Evolutionary conservation across 2,329 filamentous ascomycete genomes (phyloP).

Genomic region (Coniella vitis): DNA sequence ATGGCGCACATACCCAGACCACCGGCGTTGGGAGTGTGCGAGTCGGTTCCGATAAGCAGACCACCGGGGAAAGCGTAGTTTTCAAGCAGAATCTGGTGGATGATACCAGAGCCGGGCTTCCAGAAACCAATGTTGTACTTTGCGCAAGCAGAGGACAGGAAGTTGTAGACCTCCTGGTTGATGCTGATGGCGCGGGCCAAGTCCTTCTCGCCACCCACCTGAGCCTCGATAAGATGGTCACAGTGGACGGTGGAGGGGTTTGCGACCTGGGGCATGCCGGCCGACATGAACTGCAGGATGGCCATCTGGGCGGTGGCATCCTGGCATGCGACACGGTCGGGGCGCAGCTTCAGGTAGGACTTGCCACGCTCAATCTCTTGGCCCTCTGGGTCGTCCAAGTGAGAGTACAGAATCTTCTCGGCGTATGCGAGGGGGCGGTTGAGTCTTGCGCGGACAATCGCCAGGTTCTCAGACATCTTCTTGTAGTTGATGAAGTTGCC

Average conservation of each 20-base stretch:
- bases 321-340: slow-evolving; percentile 97
- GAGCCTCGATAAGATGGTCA: slow-evolving; percentile 98
- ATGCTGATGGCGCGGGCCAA: slow-evolving; percentile 81
- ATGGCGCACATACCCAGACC: slow-evolving; percentile 93
- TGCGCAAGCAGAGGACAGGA: slow-evolving; percentile 85
- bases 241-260: slow-evolving; percentile 97
- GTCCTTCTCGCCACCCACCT: slow-evolving; percentile 90
- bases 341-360: slow-evolving; percentile 93
- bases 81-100: slow-evolving; percentile 97
- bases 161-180: slow-evolving; percentile 99
- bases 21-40: slow-evolving; percentile 94
- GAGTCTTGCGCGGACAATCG: slow-evolving; percentile 79
- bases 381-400: slow-evolving; percentile 91
- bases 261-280: slow-evolving; percentile 89
- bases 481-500: slow-evolving; percentile 98
- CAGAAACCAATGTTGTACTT: slow-evolving; percentile 99
- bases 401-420: slow-evolving; percentile 99
- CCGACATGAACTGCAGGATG: slow-evolving; percentile 99
- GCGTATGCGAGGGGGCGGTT: slow-evolving; percentile 91
- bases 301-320: slow-evolving; percentile 99
- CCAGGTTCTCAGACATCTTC: slow-evolving; percentile 98
- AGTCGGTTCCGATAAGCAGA: slow-evolving; percentile 96
- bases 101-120: slow-evolving; percentile 97
- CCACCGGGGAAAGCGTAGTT: slow-evolving; percentile 99
- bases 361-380: slow-evolving; percentile 94